Evolutionary conservation across 2,329 filamentous ascomycete species (phyloP).

Genomic region (Penicillium nordicum): DNA sequence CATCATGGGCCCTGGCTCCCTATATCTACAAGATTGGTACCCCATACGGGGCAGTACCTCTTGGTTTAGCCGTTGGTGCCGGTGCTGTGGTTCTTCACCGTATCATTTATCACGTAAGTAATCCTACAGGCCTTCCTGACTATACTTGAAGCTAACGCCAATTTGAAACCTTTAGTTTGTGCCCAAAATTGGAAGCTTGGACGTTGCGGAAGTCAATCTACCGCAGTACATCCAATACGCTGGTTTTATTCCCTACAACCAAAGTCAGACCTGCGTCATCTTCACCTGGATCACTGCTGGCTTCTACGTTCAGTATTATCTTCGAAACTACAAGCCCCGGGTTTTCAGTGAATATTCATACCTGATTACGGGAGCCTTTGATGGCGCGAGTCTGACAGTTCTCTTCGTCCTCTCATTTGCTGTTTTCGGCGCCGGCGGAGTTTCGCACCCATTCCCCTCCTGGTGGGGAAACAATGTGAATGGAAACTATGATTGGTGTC

Average conservation of each 20-base stretch:
- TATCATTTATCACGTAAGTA: constrained; percentile 11
- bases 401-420: constrained; percentile 56
- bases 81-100: constrained; percentile 15
- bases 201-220: constrained; percentile 48
- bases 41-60: constrained; percentile 43
- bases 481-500: constrained; percentile 51
- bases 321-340: constrained; percentile 52
- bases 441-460: constrained; percentile 45
- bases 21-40: constrained; percentile 54
- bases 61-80: constrained; percentile 50
- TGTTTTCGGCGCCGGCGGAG: constrained; percentile 52
- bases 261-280: constrained; percentile 55
- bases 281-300: constrained; percentile 45
- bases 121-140: too few relatives aligned
- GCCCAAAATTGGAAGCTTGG: constrained; percentile 47
- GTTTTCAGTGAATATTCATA: constrained; percentile 56
- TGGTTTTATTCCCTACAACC: constrained; percentile 55
- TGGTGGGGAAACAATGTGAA: constrained; percentile 56
- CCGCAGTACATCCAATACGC: constrained; percentile 55
- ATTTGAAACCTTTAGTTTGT: constrained; percentile 37
- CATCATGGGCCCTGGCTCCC: constrained; percentile 48
- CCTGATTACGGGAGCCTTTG: constrained; percentile 52
- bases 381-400: constrained; percentile 49
- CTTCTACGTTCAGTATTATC: constrained; percentile 52
- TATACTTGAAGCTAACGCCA: not conserved